Base-by-base conservation (phyloP, 257 asterid species). In the Gentiana straminea region DNA sequence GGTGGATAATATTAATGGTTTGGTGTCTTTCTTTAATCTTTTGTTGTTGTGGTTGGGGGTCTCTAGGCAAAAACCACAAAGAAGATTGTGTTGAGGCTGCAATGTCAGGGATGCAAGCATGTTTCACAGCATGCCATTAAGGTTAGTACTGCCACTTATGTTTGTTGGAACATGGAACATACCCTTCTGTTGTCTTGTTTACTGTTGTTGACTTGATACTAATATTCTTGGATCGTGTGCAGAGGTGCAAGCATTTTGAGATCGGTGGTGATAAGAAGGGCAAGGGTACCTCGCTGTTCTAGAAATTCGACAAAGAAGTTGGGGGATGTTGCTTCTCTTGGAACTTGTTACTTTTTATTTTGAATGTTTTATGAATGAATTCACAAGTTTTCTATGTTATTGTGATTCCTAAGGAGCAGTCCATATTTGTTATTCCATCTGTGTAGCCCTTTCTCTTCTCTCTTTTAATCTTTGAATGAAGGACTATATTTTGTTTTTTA, bases 91-190 rank as follows among this genome's bases (percentile, higher is more conserved):
- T 68, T 82, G 53, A 76, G 86, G 80, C 56, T 79, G 64, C 90
- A 82, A n/a, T 82, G 90, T 73, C 90, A 82, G 70, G 69, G 82
- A n/a, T 82, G 90, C 78, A 82, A 82, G 32, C 90, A 82, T 64
- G 75, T 79, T 7, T 82, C 90, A 6, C 90, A 82, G 79, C 90
- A 82, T 51, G 70, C 90, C 0, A 79, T 82, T 73, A 82, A 82
- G 90, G 90, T 79, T 12, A 38, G 45, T 39, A 39, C 45, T 39
- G 45, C 45, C 8, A 24, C 24, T 24, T 39, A 4, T 39, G 45
- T 39, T 4, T 39, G 45, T 39, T 39, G 45, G 45, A 39, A 39
- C 8, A 39, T 39, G 5, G 5, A 8, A 39, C 45, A 1, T 8
- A 5, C 1, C 45, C 45, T 4, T 39, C 8, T 39, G 5, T 39